These are phyloP conservation scores for Cryptococcus sp. DNA, from an alignment of 1,284 basidiomycete species.

Conservation along the genomic window DNA sequence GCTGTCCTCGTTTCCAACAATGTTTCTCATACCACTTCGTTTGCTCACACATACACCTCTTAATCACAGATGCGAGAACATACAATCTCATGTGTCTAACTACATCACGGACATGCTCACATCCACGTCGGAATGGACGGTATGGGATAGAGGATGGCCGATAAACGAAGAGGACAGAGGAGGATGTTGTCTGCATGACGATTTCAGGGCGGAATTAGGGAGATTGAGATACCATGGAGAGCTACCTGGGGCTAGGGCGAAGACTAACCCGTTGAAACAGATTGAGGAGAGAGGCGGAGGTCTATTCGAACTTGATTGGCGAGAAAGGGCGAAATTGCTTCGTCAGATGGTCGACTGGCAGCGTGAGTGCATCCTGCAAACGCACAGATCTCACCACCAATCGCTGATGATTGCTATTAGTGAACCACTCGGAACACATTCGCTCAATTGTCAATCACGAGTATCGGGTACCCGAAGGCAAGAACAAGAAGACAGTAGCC, in stretches of 20 bases:
- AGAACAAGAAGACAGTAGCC: slow-evolving; percentile 16
- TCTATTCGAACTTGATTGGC: slow-evolving; percentile 48
- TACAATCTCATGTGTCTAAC: slow-evolving; percentile 41
- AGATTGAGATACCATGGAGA: slow-evolving; percentile 39
- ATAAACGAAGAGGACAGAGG: slow-evolving; percentile 44
- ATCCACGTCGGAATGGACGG: slow-evolving; percentile 43
- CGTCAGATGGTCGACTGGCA: slow-evolving; percentile 54
- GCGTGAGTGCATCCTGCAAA: slow-evolving; percentile 25
- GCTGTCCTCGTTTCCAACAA: neutral
- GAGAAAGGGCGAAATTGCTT: slow-evolving; percentile 40
- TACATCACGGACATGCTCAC: slow-evolving; percentile 42
- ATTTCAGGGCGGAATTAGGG: slow-evolving; percentile 32
- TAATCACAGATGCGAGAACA: slow-evolving; percentile 39
- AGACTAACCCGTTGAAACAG: slow-evolving; percentile 38
- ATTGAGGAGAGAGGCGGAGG: slow-evolving; percentile 37
- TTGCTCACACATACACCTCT: neutral
- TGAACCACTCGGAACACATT: slow-evolving; percentile 41
- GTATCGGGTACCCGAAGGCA: slow-evolving; percentile 26
- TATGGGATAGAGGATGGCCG: slow-evolving; percentile 48
- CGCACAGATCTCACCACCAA: neutral
- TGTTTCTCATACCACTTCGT: neutral
- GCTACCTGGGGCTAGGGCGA: slow-evolving; percentile 22
- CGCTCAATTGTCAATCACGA: slow-evolving; percentile 39
- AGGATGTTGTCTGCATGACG: slow-evolving; percentile 32
- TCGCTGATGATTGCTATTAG: slow-evolving; percentile 19